Percentiles rank a stretch among this genome's conserved stretches.
These are phyloP conservation scores for Suzukiozyma palmioleophila DNA, from an alignment of 1,139 yeast genomes.

Conservation along the genomic window DNA sequence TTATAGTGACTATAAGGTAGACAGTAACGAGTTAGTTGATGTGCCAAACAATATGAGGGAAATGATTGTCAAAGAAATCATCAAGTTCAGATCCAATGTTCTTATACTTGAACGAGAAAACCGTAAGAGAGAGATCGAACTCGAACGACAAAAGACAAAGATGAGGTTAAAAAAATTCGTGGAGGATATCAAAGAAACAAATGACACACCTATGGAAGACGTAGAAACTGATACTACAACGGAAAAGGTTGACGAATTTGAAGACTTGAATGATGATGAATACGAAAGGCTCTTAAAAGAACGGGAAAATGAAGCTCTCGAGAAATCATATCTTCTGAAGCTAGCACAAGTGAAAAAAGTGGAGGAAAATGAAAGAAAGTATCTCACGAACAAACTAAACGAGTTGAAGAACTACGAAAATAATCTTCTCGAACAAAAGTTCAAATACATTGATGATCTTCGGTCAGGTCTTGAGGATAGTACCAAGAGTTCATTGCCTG, in stretches of 20 bases:
- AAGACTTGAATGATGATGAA: slow-evolving; percentile 31
- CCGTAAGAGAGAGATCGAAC: slow-evolving; percentile 46
- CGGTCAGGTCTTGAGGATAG: slow-evolving; percentile 17
- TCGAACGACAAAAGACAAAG: slow-evolving; percentile 51
- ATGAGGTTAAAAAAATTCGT: slow-evolving; percentile 47
- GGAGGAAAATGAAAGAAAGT: slow-evolving; percentile 17
- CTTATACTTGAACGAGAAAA: slow-evolving; percentile 54
- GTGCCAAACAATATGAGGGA: slow-evolving; percentile 58
- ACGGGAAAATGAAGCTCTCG: slow-evolving; percentile 13
- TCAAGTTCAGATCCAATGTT: slow-evolving; percentile 60
- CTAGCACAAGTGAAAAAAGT: slow-evolving; percentile 12
- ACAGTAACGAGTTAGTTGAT: slow-evolving; percentile 56
- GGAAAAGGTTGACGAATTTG: slow-evolving; percentile 18
- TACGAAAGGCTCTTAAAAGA: slow-evolving; percentile 22
- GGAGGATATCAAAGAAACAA: slow-evolving; percentile 38
- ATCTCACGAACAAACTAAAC: slow-evolving; percentile 16
- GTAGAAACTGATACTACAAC: not conserved
- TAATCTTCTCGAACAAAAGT: slow-evolving; percentile 33
- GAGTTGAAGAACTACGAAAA: slow-evolving; percentile 26
- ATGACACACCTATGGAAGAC: slow-evolving; percentile 12
- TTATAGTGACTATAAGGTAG: slow-evolving; percentile 49
- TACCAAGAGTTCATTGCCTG: not conserved
- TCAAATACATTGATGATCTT: slow-evolving; percentile 30
- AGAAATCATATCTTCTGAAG: slow-evolving; percentile 17
- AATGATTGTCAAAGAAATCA: slow-evolving; percentile 53